These are phyloP conservation scores for Cephalotrichum gorgonifer DNA, from an alignment of 2,329 filamentous ascomycete species.

Conservation along the genomic window DNA sequence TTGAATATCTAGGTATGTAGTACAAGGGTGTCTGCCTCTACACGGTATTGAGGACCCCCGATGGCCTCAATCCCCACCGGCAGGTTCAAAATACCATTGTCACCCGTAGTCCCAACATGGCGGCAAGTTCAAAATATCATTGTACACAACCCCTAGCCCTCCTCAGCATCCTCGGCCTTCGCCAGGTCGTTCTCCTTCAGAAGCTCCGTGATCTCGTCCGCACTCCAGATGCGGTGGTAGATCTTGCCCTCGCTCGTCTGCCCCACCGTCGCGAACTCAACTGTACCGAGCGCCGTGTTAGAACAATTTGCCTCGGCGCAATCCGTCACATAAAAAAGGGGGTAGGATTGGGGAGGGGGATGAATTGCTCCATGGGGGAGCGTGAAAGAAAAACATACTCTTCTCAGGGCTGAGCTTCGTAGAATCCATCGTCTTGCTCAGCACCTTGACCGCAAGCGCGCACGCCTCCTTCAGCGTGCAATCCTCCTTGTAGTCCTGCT, in stretches of 20 bases:
- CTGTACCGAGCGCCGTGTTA: slow-evolving; percentile 31
- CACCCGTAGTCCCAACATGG: not conserved
- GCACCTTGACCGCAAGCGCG: slow-evolving; percentile 92
- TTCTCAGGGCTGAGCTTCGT: slow-evolving; percentile 99
- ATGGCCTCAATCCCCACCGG: not conserved
- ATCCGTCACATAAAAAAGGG: not conserved
- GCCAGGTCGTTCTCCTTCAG: slow-evolving; percentile 93
- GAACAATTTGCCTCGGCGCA: slow-evolving; percentile 8
- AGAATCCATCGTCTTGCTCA: slow-evolving; percentile 99
- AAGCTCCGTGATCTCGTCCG: slow-evolving; percentile 89
- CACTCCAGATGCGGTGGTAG: slow-evolving; percentile 95
- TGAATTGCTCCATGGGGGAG: too few species aligned
- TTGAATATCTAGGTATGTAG: slow-evolving; percentile 4
- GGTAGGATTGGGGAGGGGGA: not conserved
- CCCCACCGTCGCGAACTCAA: slow-evolving; percentile 97
- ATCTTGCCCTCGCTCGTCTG: slow-evolving; percentile 92
- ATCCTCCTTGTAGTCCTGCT: slow-evolving; percentile 99
- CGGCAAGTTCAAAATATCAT: not conserved
- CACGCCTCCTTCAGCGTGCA: slow-evolving; percentile 94
- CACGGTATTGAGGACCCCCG: too few species aligned
- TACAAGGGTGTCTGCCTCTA: too few species aligned
- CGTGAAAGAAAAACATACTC: slow-evolving; percentile 58
- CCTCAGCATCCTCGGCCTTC: slow-evolving; percentile 68
- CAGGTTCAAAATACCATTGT: too few species aligned
- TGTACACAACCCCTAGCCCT: slow-evolving; percentile 32